These are phyloP conservation scores for Alternaria longipes DNA, from an alignment of 2,329 filamentous ascomycete genomes.

Conservation along the genomic window DNA sequence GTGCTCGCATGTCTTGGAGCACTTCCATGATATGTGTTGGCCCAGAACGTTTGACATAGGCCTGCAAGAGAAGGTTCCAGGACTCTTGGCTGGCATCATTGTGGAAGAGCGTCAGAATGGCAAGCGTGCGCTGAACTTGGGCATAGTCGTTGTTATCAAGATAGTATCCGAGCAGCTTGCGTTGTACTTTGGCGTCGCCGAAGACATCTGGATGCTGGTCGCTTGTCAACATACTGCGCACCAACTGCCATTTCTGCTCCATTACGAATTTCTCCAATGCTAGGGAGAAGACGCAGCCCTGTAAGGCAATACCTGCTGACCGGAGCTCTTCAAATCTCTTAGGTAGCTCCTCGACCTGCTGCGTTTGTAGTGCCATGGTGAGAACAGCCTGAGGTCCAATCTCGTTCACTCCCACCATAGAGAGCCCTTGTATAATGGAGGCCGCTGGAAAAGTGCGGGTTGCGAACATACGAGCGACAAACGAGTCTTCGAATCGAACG, in stretches of 20 bases:
- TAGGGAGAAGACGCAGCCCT: conserved; percentile 70
- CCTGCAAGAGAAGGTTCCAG: conserved; percentile 60
- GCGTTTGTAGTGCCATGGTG: conserved; percentile 75
- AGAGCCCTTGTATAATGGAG: conserved; percentile 73
- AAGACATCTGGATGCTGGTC: conserved; percentile 73
- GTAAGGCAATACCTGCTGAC: conserved; percentile 69
- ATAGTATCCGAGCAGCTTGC: conserved; percentile 63
- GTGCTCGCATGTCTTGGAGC: conserved; percentile 61
- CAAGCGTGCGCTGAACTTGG: conserved; percentile 65
- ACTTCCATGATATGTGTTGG: conserved; percentile 42
- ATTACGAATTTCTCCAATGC: conserved; percentile 71
- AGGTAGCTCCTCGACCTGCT: conserved; percentile 64
- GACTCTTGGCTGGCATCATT: conserved; percentile 49
- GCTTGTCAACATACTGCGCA: conserved; percentile 63
- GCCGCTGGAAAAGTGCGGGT: conserved; percentile 77
- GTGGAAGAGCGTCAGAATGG: conserved; percentile 59
- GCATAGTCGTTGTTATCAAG: conserved; percentile 61
- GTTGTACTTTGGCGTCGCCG: conserved; percentile 65
- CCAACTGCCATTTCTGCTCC: conserved; percentile 62
- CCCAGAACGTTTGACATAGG: conserved; percentile 45
- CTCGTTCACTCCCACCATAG: conserved; percentile 73
- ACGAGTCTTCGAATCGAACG: conserved; percentile 65
- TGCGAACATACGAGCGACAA: conserved; percentile 85
- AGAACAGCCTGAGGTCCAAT: conserved; percentile 82
- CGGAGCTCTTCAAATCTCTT: conserved; percentile 69